Evolutionary conservation across 2,329 filamentous ascomycete genomes (phyloP).

Genomic region (Ophiostoma populinum): DNA sequence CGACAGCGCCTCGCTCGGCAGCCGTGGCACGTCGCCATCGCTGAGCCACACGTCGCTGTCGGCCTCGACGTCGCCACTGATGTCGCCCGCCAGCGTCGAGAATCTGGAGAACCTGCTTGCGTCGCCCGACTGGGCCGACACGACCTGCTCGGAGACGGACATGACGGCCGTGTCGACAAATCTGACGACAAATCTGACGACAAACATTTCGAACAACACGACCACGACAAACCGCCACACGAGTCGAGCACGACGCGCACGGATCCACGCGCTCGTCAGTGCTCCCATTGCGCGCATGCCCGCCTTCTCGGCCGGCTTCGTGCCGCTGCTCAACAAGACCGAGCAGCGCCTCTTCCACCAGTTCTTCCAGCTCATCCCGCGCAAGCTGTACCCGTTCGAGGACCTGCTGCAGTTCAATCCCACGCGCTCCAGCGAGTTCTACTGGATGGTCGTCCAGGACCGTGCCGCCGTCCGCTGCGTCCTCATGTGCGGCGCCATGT

Average conservation of each 20-base stretch:
- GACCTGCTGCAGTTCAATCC: conserved; percentile 18
- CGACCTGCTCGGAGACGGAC: conserved; percentile 1
- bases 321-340: conserved; percentile 12
- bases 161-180: too few species aligned
- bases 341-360: conserved; percentile 16
- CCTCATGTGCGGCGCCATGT: conserved; percentile 17
- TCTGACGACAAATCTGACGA: too few species aligned
- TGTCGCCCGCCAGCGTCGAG: too few species aligned
- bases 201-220: too few species aligned
- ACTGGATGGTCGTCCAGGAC: conserved; percentile 14
- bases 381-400: conserved; percentile 19
- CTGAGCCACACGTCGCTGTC: neutral
- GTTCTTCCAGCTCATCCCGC: conserved; percentile 15
- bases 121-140: conserved; percentile 5
- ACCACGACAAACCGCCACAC: too few species aligned
- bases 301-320: conserved; percentile 9
- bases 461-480: conserved; percentile 15
- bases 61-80: neutral
- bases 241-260: neutral
- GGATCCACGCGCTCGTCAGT: conserved; percentile 2
- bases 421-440: conserved; percentile 13
- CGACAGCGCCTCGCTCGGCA: conserved; percentile 1
- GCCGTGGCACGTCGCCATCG: neutral
- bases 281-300: too few species aligned
- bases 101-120: conserved; percentile 3